A percentile compares a stretch with the other conserved stretches of the same genome.
phyloP scores from a whole-genome alignment of 1,139 yeast species.

The Sugiyamaella xylanicola region DNA sequence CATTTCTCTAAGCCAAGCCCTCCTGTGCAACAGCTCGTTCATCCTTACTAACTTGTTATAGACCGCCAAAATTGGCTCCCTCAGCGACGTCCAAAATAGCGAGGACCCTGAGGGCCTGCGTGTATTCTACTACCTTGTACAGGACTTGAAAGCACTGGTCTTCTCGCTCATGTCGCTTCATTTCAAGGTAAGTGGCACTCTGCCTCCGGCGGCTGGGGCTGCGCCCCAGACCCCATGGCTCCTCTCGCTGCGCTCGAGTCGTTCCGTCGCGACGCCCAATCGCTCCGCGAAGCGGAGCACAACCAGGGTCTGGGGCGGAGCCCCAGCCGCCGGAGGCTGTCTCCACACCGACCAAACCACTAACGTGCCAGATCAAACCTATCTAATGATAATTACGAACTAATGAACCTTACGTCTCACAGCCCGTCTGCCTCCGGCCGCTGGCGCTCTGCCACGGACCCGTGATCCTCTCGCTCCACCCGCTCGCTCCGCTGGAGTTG shows the following conservation, averaged over 20 bases:
- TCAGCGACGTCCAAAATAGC: constrained; percentile 46
- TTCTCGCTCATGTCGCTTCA: constrained; percentile 50
- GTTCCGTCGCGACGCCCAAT: too few relatives aligned
- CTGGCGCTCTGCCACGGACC: constrained; percentile 8
- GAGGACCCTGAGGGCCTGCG: constrained; percentile 50
- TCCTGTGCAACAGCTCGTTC: too few relatives aligned
- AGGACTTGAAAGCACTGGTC: constrained; percentile 49
- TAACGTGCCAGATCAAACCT: constrained; percentile 24
- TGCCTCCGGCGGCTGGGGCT: too few relatives aligned
- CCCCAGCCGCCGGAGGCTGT: too few relatives aligned
- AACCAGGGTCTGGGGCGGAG: too few relatives aligned
- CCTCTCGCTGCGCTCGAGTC: too few relatives aligned
- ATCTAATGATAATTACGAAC: constrained; percentile 19
- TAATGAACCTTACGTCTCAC: background rate
- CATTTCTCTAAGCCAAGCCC: too few relatives aligned
- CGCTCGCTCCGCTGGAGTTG: too few relatives aligned
- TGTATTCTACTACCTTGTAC: constrained; percentile 49
- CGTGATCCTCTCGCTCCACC: too few relatives aligned
- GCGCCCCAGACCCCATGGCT: background rate
- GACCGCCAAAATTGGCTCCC: constrained; percentile 48
- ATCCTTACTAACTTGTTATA: constrained; percentile 15
- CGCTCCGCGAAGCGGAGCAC: too few relatives aligned
- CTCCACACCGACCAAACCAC: background rate
- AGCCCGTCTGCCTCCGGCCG: constrained; percentile 6
- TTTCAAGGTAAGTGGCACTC: constrained; percentile 43